Percentiles rank a stretch among this genome's conserved stretches.
phyloP scores from a whole-genome alignment of 2,329 filamentous ascomycete genomes.

The Orbilia brochopaga region DNA sequence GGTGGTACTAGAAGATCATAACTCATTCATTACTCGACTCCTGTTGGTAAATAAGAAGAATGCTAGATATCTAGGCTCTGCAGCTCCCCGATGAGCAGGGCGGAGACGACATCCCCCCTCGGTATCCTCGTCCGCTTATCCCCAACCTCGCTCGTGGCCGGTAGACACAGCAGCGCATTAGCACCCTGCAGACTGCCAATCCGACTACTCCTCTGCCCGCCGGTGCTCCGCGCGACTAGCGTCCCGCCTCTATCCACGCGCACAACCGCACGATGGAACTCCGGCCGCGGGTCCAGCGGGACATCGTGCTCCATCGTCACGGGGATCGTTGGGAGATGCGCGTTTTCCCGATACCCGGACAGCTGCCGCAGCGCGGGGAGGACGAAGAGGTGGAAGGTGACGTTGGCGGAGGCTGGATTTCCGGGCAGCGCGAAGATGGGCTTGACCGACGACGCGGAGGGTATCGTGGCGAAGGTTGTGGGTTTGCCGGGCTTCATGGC shows the following conservation, averaged over 20 bases:
- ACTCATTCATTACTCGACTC: no score
- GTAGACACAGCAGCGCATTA: constrained; percentile 82
- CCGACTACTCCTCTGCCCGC: constrained; percentile 84
- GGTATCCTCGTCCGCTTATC: constrained; percentile 67
- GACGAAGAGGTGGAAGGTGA: constrained; percentile 93
- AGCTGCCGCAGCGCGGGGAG: constrained; percentile 81
- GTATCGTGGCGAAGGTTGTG: constrained; percentile 89
- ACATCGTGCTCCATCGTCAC: constrained; percentile 77
- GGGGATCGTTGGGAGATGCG: constrained; percentile 73
- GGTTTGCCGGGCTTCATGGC: constrained; percentile 98
- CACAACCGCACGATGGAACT: constrained; percentile 88
- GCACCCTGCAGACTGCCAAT: constrained; percentile 88
- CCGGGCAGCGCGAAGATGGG: constrained; percentile 89
- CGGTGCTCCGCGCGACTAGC: constrained; percentile 79
- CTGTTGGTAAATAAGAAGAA: no score
- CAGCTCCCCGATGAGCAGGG: constrained; percentile 74
- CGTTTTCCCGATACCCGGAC: constrained; percentile 67
- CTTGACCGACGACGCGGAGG: constrained; percentile 64
- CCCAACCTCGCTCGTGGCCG: constrained; percentile 68
- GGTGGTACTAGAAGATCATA: no score
- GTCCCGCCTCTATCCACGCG: constrained; percentile 66
- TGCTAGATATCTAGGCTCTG: constrained; percentile 11
- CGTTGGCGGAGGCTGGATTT: constrained; percentile 89
- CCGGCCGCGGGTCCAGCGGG: constrained; percentile 74
- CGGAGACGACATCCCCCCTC: constrained; percentile 65